A percentile compares a stretch with the other conserved stretches of the same genome.
These are phyloP conservation scores for Jaltomata sinuosa DNA, from an alignment of 257 asterid genomes.

Conservation along the genomic window DNA sequence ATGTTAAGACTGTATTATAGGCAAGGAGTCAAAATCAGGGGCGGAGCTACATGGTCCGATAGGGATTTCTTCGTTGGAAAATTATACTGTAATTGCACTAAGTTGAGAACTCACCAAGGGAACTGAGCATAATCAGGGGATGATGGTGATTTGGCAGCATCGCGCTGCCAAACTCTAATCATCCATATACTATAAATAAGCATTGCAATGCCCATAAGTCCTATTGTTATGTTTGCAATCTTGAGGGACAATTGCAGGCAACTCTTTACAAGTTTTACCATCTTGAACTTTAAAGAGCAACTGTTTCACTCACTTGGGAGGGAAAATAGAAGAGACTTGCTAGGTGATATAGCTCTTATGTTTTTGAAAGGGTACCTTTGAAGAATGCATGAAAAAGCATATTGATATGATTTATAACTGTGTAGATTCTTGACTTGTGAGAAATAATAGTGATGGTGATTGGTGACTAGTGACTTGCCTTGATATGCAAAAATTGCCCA, in stretches of 20 bases:
- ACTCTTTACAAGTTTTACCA: conserved; percentile 13
- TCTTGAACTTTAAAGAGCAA: not conserved
- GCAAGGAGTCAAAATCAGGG: not conserved
- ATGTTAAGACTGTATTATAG: not conserved
- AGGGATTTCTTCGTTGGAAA: not conserved
- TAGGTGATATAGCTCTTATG: not conserved
- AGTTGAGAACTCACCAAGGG: conserved; percentile 37
- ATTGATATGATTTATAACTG: not conserved
- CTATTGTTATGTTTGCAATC: conserved; percentile 29
- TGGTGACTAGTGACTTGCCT: too few relatives aligned
- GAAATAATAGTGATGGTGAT: not conserved
- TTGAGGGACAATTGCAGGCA: conserved; percentile 24
- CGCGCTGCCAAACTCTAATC: conserved; percentile 34
- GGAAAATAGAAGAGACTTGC: not conserved
- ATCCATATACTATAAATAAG: conserved; percentile 27
- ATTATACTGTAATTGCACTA: not conserved
- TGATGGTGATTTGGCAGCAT: conserved; percentile 13
- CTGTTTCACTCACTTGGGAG: not conserved
- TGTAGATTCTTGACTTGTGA: not conserved
- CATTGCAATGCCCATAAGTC: conserved; percentile 27
- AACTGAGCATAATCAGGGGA: conserved; percentile 4
- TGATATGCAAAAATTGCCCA: not conserved
- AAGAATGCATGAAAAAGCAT: not conserved
- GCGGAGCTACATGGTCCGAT: not conserved
- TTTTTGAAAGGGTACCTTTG: not conserved